A percentile compares a stretch with the other conserved stretches of the same genome.
Conservation (phyloP, 73 alveolate genomes). For the Tetrahymena malaccensis region DNA sequence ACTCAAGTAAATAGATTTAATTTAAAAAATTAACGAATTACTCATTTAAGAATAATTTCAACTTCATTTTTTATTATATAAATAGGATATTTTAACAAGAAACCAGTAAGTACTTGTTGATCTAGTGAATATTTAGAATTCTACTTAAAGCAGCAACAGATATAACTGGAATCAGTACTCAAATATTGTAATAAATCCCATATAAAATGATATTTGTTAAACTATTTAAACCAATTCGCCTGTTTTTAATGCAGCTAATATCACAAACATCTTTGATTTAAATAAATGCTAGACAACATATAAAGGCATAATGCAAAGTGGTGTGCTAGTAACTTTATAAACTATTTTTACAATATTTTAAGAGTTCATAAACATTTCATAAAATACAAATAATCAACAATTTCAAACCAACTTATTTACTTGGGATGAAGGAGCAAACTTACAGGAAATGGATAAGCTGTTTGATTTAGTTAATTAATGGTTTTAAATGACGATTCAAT, state of each 20-base stretch:
- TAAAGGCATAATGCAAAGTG: background rate
- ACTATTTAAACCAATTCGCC: background rate
- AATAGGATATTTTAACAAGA: background rate
- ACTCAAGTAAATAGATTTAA: background rate
- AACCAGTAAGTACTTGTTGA: background rate
- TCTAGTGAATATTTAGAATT: background rate
- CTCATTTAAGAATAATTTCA: no score
- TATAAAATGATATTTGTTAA: background rate
- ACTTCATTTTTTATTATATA: no score
- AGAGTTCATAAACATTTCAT: background rate
- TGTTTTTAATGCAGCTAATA: background rate
- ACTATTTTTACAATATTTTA: background rate
- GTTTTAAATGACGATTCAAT: background rate
- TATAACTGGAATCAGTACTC: background rate
- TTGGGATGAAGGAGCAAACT: background rate
- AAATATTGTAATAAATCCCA: background rate
- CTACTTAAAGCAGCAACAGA: background rate
- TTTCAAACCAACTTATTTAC: background rate
- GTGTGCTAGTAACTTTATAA: background rate
- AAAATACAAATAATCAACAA: background rate
- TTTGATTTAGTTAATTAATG: background rate
- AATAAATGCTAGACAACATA: background rate
- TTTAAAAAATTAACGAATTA: no score
- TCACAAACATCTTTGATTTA: background rate
- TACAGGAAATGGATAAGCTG: background rate